Evolutionary conservation across 345 rosid genomes (phyloP).

Genomic region (Raphanus sativus): DNA sequence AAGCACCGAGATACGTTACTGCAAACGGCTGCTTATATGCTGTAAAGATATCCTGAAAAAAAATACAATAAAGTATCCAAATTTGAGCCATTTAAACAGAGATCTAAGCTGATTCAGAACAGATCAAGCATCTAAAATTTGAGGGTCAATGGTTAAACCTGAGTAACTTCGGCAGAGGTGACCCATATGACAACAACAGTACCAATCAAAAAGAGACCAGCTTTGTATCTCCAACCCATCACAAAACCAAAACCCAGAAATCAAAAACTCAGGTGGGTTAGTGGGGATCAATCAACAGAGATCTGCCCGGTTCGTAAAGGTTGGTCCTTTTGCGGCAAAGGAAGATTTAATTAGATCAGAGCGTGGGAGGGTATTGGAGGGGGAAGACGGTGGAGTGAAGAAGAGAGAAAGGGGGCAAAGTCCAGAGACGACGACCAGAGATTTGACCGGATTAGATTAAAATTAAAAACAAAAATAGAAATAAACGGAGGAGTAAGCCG

Average conservation of each 20-base stretch:
- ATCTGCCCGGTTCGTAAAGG: slow-evolving; percentile 10
- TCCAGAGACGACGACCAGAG: neutral
- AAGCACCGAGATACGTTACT: slow-evolving; percentile 98
- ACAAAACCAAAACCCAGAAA: slow-evolving; percentile 8
- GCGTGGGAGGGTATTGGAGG: neutral
- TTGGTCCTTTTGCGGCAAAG: neutral
- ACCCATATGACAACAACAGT: slow-evolving; percentile 96
- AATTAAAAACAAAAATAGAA: neutral
- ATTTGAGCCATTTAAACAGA: slow-evolving; percentile 16
- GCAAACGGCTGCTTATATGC: slow-evolving; percentile 97
- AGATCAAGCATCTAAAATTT: neutral
- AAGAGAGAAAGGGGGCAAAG: slow-evolving; percentile 15
- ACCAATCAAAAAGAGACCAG: slow-evolving; percentile 81
- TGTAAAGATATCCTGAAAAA: slow-evolving; percentile 77
- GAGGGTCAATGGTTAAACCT: slow-evolving; percentile 45
- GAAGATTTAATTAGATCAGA: neutral
- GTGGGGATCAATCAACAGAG: slow-evolving; percentile 20
- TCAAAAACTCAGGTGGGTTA: neutral
- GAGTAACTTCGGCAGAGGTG: slow-evolving; percentile 87
- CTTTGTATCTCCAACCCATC: slow-evolving; percentile 87
- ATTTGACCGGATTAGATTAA: slow-evolving; percentile 7
- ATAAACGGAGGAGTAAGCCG: slow-evolving; percentile 35
- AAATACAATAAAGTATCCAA: slow-evolving; percentile 4
- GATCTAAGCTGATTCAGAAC: slow-evolving; percentile 17
- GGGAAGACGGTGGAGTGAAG: slow-evolving; percentile 30